Evolutionary conservation across 306 rosid genomes (phyloP).

Genomic region (Inga laurina): DNA sequence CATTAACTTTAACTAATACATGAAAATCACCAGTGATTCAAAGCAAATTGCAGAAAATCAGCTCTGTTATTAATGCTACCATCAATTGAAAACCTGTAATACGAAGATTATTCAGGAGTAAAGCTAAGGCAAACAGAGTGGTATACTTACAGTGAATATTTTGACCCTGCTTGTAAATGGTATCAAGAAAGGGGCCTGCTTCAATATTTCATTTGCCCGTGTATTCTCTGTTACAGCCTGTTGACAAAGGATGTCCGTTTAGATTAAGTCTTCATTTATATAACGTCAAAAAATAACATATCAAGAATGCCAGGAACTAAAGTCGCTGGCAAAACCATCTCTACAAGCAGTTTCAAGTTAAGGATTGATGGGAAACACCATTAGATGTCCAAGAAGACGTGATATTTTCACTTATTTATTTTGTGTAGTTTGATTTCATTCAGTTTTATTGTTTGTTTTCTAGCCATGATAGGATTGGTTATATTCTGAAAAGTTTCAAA

Average conservation of each 20-base stretch:
- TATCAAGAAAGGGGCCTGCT: constrained; percentile 91
- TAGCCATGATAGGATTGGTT: neutral
- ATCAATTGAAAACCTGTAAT: constrained; percentile 6
- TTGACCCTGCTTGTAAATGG: constrained; percentile 99
- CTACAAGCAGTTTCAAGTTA: neutral
- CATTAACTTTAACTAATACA: constrained; percentile 10
- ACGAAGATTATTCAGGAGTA: constrained; percentile 20
- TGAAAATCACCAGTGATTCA: constrained; percentile 19
- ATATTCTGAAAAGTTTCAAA: neutral
- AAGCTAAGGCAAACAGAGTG: constrained; percentile 21
- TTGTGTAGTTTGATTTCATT: neutral
- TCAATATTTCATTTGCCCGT: constrained; percentile 88
- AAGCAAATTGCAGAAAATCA: constrained; percentile 5
- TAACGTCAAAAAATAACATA: constrained; percentile 18
- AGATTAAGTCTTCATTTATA: constrained; percentile 10
- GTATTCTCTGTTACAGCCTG: constrained; percentile 84
- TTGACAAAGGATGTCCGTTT: constrained; percentile 11
- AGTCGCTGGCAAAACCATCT: neutral
- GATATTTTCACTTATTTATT: neutral
- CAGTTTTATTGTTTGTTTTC: neutral
- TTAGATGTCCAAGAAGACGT: neutral
- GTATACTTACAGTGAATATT: constrained; percentile 77
- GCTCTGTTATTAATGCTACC: neutral
- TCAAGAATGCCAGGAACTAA: neutral
- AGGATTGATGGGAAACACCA: neutral